Base-by-base conservation (phyloP, 129 eudicot genomes). In the Rutidosis leptorrhynchoides region DNA sequence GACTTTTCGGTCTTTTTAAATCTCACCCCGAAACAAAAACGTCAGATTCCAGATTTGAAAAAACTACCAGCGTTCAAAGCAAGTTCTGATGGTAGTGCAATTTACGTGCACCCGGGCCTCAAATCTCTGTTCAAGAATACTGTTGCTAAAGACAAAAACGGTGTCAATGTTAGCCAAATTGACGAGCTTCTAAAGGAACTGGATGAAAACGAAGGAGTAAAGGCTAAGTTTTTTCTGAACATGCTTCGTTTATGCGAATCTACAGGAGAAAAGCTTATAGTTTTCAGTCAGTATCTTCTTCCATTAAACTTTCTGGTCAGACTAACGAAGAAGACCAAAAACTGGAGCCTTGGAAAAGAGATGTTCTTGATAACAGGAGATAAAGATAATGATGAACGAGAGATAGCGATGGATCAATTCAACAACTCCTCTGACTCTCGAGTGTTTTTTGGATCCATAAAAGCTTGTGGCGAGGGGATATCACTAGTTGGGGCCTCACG, bases 71-170 rank as follows among this genome's bases (percentile, higher is more conserved):
- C 9, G 16, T 93, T 93, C 63, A 81, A 76, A 71, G 74, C 72
- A 27, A 81, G 67, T 42, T 75, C 89, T 10, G 78, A 83, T 19
- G 98, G 96, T 29, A 76, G 87, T 65, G 88, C 87, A 7, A 65
- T 88, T 58, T 93, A 88, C 55, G 80, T 84, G 17, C 96, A 93
- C 78, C 98, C 98, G 1, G 73, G 70, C 55, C 65, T 93, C 59
- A 79, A 83, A 33, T 52, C 20, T 21, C 68, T 81, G 14, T 45
- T 80, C 12, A 88, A 80, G 43, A 80, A 52, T 32, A 48, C 79
- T 23, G 62, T 62, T 3, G 71, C 54, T 0, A 81, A 60, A 73
- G 84, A 85, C 14, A 72, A 69, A 57, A 79, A 53, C 26, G 78
- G 78, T 58, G 85, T 70, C 53, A 26, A 3, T 60, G 21, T 10